phyloP scores from a whole-genome alignment of 371 early-diverging fungal species.

The Syncephalastrum monosporum region DNA sequence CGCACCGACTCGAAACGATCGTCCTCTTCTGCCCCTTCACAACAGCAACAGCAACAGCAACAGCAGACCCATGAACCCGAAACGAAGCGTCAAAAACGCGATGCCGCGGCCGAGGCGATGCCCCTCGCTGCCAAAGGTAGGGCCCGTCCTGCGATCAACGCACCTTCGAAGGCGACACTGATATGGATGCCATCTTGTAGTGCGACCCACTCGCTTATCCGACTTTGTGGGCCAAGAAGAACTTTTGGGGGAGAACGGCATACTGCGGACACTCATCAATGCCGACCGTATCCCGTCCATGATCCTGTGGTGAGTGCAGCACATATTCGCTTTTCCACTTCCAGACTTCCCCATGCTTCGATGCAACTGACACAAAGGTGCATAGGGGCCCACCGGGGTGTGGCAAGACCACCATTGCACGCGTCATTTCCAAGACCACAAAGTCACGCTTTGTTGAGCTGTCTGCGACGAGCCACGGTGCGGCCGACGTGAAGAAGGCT shows the following conservation, averaged over 20 bases:
- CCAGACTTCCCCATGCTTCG: no score
- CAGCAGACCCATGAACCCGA: background rate
- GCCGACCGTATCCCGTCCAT: conserved; percentile 68
- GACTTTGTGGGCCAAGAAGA: conserved; percentile 77
- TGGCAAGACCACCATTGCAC: conserved; percentile 86
- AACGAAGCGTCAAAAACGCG: conserved; percentile 14
- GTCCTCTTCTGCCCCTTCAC: conserved; percentile 1
- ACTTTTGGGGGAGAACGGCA: conserved; percentile 62
- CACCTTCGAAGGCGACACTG: no score
- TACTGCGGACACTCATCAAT: conserved; percentile 63
- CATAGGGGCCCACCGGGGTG: conserved; percentile 80
- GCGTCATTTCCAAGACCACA: conserved; percentile 66
- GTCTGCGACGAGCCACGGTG: conserved; percentile 69
- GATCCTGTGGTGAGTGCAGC: conserved; percentile 39
- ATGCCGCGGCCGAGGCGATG: conserved; percentile 30
- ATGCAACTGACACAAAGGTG: no score
- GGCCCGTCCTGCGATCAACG: no score
- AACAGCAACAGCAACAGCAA: background rate
- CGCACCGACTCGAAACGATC: background rate
- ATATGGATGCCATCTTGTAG: conserved; percentile 11
- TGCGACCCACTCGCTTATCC: conserved; percentile 64
- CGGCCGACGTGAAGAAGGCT: conserved; percentile 65
- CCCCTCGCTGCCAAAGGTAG: conserved; percentile 49
- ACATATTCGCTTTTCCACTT: background rate
- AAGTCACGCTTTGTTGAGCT: conserved; percentile 69